Base-by-base conservation (phyloP, 140 eudicot species). In the Oenanthe javanica region DNA sequence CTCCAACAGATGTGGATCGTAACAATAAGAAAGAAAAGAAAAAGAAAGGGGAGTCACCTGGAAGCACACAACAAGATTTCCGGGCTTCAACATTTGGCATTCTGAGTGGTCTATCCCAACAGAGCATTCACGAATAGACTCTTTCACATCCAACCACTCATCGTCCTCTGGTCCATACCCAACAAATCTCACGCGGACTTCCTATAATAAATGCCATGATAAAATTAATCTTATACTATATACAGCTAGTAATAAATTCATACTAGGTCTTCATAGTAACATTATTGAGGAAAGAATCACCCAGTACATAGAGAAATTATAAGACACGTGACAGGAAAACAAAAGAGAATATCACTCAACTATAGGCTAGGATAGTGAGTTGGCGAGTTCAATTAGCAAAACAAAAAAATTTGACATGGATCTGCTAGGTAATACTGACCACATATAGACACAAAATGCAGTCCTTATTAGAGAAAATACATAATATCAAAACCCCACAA, bases 91-190 rank as follows among this genome's bases (percentile, higher is more conserved):
- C 80, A 82, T 86, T 9, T 82, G 81, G 88, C 99, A 95, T 72
- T 95, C 97, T 6, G 91, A 83, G 83, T 89, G 81, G 77, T 95
- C 99, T 59, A 95, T 64, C 9, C 92, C 87, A 38, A 95, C 66
- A 15, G 99, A 95, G 42, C 97, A 94, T 80, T 86, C 87, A 0
- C 99, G 92, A n/a, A 95, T 86, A 8, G 85, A 82, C 15, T 77
- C 79, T 79, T 84, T 87, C 31, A 87, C 89, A 79, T 79, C 88
- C 4, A 95, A 89, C 99, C 99, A 95, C 69, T 95, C 99, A 51
- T 95, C 99, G 45, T 90, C 97, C 57, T 92, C 96, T 25, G 88
- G 67, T 43, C 95, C 97, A 82, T 86, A 95, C 31, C 96, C 99
- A 66, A 83, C 80, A 89, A 75, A 95, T 88, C 99, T 89, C 63